Evolutionary conservation across 2,329 filamentous ascomycete species (phyloP).

Genomic region (Ophiocordyceps robertsii): DNA sequence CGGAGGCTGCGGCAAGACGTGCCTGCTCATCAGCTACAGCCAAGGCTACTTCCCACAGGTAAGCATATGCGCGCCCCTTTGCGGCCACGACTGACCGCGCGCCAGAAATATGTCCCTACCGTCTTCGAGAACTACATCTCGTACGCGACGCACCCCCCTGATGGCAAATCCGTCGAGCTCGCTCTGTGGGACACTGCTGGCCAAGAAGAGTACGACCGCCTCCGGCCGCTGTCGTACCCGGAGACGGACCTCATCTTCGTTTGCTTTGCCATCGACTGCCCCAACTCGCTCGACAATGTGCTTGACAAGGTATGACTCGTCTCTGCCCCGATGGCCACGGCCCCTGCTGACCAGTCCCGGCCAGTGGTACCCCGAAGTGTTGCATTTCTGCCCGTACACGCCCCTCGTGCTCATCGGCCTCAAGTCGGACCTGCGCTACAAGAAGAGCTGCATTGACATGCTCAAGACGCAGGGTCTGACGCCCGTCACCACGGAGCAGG

Average conservation of each 20-base stretch:
- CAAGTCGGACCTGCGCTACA: conserved; percentile 91
- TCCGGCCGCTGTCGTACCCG: conserved; percentile 91
- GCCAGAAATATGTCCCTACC: conserved; percentile 96
- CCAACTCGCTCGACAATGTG: conserved; percentile 94
- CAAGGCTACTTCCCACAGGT: conserved; percentile 99
- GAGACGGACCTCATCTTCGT: conserved; percentile 97
- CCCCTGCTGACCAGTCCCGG: conserved; percentile 2
- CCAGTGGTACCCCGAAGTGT: conserved; percentile 97
- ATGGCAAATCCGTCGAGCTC: conserved; percentile 89
- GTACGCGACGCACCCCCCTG: conserved; percentile 75
- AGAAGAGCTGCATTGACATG: conserved; percentile 95
- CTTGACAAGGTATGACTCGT: conserved; percentile 74
- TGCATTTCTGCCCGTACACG: conserved; percentile 97
- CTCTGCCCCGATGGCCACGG: not conserved
- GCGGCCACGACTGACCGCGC: not conserved
- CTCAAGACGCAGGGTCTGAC: conserved; percentile 96
- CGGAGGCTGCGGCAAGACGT: conserved; percentile 97
- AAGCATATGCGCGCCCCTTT: conserved; percentile 20
- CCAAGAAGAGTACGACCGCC: conserved; percentile 94
- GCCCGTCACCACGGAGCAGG: conserved; percentile 85
- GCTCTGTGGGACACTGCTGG: conserved; percentile 97
- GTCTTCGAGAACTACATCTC: conserved; percentile 99
- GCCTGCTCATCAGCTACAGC: conserved; percentile 94
- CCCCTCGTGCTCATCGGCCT: conserved; percentile 90
- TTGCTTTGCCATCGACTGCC: conserved; percentile 98